Evolutionary conservation across 768 basidiomycete species (phyloP), one percentile per base, ranked within the genome.

Genomic region (Phaffia australis): DNA sequence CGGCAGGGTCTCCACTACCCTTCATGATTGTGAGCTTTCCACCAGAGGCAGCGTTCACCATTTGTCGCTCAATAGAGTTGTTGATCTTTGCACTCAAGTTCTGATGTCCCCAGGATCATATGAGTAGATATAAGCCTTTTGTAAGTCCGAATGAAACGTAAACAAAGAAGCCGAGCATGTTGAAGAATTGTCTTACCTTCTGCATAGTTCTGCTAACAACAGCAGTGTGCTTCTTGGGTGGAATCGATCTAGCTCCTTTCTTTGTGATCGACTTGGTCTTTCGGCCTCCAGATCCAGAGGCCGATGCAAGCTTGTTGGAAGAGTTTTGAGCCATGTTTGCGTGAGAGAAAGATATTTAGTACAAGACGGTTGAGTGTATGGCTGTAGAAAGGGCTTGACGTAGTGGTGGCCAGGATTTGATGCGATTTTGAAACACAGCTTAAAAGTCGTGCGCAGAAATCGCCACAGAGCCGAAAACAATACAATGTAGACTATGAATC

Each of bases 11-110:
- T 25, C 64, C 69, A 30, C 63, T 76, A 69, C 85, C 83, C 78
- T 87, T 88, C 90, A 97, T 90, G 75, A 97, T 91, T 32, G 89
- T 89, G 69, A 97, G 80, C 75, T 89, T 90, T 49, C 92, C 92
- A 52, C 85, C 80, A 5, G 88, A 90, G 3, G 92, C 92, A 8
- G 90, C 90, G 58, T 84, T 79, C 16, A 89, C 87, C 84, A 92
- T 89, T 77, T 93, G 91, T 63, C 82, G 81, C 75, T 97, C 92
- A 72, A 97, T 92, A 25, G 87, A 88, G 75, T 84, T 85, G 75
- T 88, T 90, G 74, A 95, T 92, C 78, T 91, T 92, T 60, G 89
- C 87, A 67, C 87, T 87, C 70, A 95, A 81, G 73, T 83, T 80
- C 91, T 94, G 25, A 4, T 16, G 15, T 15, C 16, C 46, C 35